A percentile compares a stretch with the other conserved stretches of the same genome.
phyloP scores from a whole-genome alignment of 1,139 yeast species.

The Taphrina communis region DNA sequence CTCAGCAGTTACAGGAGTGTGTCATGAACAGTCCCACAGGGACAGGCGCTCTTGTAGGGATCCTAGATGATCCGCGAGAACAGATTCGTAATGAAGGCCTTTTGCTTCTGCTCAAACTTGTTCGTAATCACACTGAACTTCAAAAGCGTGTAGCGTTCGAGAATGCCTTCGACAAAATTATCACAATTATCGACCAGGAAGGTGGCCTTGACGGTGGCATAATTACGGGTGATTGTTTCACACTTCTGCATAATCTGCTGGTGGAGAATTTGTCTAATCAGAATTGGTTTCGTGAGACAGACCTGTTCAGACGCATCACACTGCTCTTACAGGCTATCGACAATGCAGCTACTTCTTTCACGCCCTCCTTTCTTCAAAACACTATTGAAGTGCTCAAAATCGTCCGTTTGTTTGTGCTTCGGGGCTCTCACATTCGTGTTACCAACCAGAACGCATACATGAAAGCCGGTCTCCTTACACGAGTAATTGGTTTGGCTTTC shows the following conservation, averaged over 20 bases:
- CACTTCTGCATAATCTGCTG: constrained; percentile 72
- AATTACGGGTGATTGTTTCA: constrained; percentile 77
- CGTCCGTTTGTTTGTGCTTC: constrained; percentile 30
- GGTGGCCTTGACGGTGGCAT: constrained; percentile 93
- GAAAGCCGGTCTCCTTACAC: constrained; percentile 31
- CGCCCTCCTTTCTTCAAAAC: constrained; percentile 3
- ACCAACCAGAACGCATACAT: constrained; percentile 37
- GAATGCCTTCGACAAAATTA: constrained; percentile 82
- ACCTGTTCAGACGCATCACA: constrained; percentile 70
- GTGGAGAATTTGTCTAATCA: constrained; percentile 90
- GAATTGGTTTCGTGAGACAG: constrained; percentile 83
- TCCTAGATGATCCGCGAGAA: constrained; percentile 75
- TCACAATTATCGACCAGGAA: constrained; percentile 78
- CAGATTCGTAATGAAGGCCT: constrained; percentile 64
- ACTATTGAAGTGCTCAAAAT: constrained; percentile 12
- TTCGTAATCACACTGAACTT: constrained; percentile 79
- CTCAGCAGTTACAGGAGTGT: constrained; percentile 73
- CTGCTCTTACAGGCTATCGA: constrained; percentile 57
- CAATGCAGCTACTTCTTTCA: constrained; percentile 7
- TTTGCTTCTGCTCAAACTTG: constrained; percentile 79
- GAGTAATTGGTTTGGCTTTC: constrained; percentile 35
- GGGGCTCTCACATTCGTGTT: constrained; percentile 2
- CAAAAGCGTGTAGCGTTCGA: constrained; percentile 95
- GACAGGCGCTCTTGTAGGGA: constrained; percentile 71
- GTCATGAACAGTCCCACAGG: constrained; percentile 79